Conservation (phyloP, 1,284 basidiomycete species). For the Cutaneotrichosporon mucoides region DNA sequence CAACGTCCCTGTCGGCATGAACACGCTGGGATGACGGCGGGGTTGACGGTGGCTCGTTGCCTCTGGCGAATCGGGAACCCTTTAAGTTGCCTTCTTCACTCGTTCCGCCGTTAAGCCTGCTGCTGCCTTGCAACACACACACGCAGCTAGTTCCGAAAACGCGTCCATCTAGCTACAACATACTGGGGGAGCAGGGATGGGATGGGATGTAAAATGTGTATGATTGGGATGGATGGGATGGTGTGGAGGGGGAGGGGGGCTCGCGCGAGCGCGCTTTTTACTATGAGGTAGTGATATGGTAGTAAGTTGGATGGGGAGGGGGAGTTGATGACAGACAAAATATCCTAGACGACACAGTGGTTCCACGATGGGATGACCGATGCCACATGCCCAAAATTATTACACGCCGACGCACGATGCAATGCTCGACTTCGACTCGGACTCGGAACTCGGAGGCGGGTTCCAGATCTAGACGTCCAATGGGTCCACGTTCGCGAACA, state of each 20-base stretch:
- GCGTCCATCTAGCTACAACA: conserved; percentile 3
- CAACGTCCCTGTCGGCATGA: too few species aligned
- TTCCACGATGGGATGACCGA: too few species aligned
- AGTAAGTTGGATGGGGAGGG: not conserved
- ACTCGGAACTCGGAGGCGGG: not conserved
- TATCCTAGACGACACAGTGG: not conserved
- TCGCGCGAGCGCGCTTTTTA: not conserved
- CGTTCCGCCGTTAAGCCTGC: too few species aligned
- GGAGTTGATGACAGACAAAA: not conserved
- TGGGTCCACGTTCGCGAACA: conserved; percentile 32
- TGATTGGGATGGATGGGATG: too few species aligned
- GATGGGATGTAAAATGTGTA: not conserved
- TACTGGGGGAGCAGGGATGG: not conserved
- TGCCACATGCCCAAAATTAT: not conserved
- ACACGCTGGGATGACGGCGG: too few species aligned
- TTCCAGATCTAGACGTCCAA: conserved; percentile 16
- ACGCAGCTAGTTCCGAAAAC: not conserved
- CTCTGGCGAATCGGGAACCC: too few species aligned
- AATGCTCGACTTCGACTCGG: not conserved
- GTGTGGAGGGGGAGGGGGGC: too few species aligned
- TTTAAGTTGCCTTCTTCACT: too few species aligned
- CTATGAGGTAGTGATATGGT: not conserved
- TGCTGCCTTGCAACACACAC: too few species aligned
- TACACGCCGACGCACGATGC: not conserved
- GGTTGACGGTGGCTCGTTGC: too few species aligned